Percentiles rank a stretch among this genome's conserved stretches.
Evolutionary conservation across 2,329 filamentous ascomycete species (phyloP).

Genomic region (Ophiognomonia clavigignenti-juglandacearum): DNA sequence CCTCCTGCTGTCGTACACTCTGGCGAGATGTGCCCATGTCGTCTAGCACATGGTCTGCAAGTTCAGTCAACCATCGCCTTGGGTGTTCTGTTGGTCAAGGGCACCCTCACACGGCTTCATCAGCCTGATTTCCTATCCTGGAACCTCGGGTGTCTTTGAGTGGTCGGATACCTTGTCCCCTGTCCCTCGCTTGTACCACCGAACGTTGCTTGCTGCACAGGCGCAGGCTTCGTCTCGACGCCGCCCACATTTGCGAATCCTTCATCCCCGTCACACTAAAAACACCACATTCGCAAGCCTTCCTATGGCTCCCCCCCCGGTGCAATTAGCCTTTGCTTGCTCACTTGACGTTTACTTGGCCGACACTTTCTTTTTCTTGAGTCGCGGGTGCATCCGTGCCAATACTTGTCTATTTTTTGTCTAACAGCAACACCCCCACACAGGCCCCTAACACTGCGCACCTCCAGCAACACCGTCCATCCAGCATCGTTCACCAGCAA

Average conservation of each 20-base stretch:
- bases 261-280: slow-evolving; percentile 17
- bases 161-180: slow-evolving; percentile 13
- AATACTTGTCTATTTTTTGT: slow-evolving; percentile 58
- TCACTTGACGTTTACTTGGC: slow-evolving; percentile 32
- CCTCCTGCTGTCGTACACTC: too few species aligned
- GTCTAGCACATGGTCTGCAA: background rate
- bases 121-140: slow-evolving; percentile 14
- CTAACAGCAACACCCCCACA: slow-evolving; percentile 74
- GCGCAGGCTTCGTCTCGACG: slow-evolving; percentile 8
- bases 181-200: slow-evolving; percentile 17
- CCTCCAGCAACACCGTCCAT: slow-evolving; percentile 66
- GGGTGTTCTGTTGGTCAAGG: background rate
- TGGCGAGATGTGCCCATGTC: too few species aligned
- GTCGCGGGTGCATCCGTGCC: slow-evolving; percentile 33
- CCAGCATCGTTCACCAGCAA: slow-evolving; percentile 70
- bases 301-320: slow-evolving; percentile 8
- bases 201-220: slow-evolving; percentile 9
- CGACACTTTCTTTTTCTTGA: slow-evolving; percentile 30
- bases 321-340: slow-evolving; percentile 27
- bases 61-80: background rate
- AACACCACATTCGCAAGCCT: slow-evolving; percentile 31
- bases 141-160: slow-evolving; percentile 8
- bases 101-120: background rate
- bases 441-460: slow-evolving; percentile 65
- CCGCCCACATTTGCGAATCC: slow-evolving; percentile 6